Conservation (phyloP, 2,329 filamentous ascomycete genomes). For the Colletotrichum sp. region DNA sequence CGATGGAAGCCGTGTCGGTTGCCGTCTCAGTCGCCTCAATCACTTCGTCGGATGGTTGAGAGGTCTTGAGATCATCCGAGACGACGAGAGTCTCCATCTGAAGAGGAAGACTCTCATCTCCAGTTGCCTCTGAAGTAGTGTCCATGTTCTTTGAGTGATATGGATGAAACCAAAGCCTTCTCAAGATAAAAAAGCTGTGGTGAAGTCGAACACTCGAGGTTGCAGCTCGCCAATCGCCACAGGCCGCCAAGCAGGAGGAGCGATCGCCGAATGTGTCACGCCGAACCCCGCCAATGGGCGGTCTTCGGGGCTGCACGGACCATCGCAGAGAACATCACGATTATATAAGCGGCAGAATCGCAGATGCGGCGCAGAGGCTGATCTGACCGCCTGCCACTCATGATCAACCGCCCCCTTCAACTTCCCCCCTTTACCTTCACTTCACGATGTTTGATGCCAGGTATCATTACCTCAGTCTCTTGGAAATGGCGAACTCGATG, state of each 20-base stretch:
- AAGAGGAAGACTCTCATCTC: background rate
- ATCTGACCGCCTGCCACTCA: background rate
- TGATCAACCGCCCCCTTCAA: background rate
- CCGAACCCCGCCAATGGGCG: background rate
- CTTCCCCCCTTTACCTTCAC: background rate
- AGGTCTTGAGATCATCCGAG: background rate
- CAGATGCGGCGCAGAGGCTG: too few species aligned
- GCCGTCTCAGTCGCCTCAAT: background rate
- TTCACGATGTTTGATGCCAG: background rate
- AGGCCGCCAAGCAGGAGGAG: background rate
- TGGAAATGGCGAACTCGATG: background rate
- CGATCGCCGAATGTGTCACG: background rate
- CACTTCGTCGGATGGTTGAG: background rate
- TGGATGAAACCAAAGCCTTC: background rate
- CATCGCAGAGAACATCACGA: fast-evolving
- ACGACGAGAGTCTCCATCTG: background rate
- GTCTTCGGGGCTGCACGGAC: background rate
- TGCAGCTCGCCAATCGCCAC: background rate
- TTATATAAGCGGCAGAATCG: background rate
- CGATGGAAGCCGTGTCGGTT: background rate
- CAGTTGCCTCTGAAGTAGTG: background rate
- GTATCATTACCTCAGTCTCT: background rate
- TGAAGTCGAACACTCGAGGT: background rate
- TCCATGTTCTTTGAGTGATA: background rate
- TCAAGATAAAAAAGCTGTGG: background rate